phyloP scores from a whole-genome alignment of 352 stramenopile genomes.

The Albugo candida region DNA sequence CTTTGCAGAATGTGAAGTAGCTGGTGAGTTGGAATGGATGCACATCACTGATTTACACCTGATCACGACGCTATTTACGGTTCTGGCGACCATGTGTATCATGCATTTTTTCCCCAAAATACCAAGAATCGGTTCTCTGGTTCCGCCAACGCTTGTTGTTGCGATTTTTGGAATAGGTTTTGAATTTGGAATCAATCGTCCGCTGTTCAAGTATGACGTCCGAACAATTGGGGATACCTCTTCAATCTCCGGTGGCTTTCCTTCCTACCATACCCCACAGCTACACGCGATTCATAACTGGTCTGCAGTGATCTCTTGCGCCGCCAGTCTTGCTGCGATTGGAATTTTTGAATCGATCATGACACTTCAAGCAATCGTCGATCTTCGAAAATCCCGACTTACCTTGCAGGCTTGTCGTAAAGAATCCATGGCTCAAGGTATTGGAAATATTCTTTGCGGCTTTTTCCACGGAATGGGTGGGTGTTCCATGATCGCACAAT shows the following conservation, averaged over 20 bases:
- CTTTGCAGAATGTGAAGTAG: conserved; percentile 62
- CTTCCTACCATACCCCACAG: conserved; percentile 25
- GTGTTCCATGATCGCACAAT: conserved; percentile 88
- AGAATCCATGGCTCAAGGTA: conserved; percentile 75
- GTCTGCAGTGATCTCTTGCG: conserved; percentile 64
- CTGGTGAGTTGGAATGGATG: conserved; percentile 59
- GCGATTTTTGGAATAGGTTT: conserved; percentile 57
- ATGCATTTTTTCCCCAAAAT: conserved; percentile 68
- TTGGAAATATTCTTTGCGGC: conserved; percentile 83
- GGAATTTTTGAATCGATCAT: conserved; percentile 89
- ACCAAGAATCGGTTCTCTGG: conserved; percentile 30
- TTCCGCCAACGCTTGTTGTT: conserved; percentile 68
- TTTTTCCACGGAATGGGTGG: conserved; percentile 86
- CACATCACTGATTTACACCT: conserved; percentile 22
- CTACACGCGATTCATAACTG: conserved; percentile 23
- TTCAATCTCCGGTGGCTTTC: conserved; percentile 23
- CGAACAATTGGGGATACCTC: conserved; percentile 64
- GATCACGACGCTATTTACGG: conserved; percentile 46
- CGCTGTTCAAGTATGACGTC: conserved; percentile 46
- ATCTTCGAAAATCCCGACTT: conserved; percentile 61
- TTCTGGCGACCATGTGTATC: conserved; percentile 65
- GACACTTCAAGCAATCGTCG: conserved; percentile 86
- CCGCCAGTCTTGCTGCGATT: conserved; percentile 79
- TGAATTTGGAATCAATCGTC: conserved; percentile 74
- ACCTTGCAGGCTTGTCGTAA: conserved; percentile 35